Conservation (phyloP, 495 filamentous ascomycete genomes). For the Penicillium daleae region DNA sequence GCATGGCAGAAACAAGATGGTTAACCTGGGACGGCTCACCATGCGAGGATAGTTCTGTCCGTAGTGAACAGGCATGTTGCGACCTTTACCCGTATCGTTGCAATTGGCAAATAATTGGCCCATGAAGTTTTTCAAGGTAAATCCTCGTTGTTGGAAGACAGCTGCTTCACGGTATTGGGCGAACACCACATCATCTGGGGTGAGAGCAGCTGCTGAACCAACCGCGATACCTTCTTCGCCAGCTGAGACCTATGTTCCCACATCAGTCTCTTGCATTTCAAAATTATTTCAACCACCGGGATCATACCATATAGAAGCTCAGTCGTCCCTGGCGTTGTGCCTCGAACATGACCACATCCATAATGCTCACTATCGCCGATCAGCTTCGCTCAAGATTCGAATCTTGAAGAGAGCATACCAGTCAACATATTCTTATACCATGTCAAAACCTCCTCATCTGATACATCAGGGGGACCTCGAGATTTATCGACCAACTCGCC, state of each 20-base stretch:
- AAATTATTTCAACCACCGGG: neutral
- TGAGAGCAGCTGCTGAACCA: slow-evolving; percentile 79
- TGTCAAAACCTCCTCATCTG: slow-evolving; percentile 66
- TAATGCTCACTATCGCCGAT: slow-evolving; percentile 67
- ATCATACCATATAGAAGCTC: slow-evolving; percentile 91
- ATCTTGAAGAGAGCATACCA: slow-evolving; percentile 36
- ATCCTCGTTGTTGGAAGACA: slow-evolving; percentile 87
- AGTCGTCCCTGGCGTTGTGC: slow-evolving; percentile 79
- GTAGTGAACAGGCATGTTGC: slow-evolving; percentile 99
- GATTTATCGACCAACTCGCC: slow-evolving; percentile 76
- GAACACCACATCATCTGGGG: slow-evolving; percentile 86
- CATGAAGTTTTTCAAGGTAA: slow-evolving; percentile 88
- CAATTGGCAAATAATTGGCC: slow-evolving; percentile 90
- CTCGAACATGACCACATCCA: slow-evolving; percentile 95
- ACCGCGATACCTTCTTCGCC: slow-evolving; percentile 95
- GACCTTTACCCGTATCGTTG: slow-evolving; percentile 78
- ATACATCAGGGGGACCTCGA: slow-evolving; percentile 61
- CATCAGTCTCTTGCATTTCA: neutral
- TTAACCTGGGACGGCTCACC: slow-evolving; percentile 47
- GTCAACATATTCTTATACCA: slow-evolving; percentile 71
- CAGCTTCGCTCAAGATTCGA: slow-evolving; percentile 4
- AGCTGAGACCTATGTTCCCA: slow-evolving; percentile 65
- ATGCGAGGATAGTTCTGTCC: slow-evolving; percentile 81
- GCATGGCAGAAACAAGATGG: neutral
- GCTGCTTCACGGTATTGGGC: slow-evolving; percentile 95